These are phyloP conservation scores for Viola odorata DNA, from an alignment of 345 rosid genomes.

Conservation along the genomic window DNA sequence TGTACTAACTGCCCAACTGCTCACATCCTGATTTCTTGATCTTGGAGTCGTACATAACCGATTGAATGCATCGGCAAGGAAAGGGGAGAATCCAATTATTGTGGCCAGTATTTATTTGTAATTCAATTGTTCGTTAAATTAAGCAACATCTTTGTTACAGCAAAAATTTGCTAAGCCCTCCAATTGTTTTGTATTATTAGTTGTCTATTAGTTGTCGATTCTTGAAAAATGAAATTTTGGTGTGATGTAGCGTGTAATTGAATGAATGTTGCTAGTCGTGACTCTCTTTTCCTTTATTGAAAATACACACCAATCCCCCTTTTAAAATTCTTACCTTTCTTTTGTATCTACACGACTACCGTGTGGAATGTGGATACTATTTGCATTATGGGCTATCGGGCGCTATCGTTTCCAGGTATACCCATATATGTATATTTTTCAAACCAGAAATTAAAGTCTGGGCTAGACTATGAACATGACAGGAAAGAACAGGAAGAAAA, in stretches of 20 bases:
- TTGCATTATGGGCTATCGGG: too few species aligned
- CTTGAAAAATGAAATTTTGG: constrained; percentile 27
- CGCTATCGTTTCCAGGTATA: too few species aligned
- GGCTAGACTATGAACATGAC: too few species aligned
- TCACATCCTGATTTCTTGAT: constrained; percentile 7
- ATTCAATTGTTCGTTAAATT: constrained; percentile 20
- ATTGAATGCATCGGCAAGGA: not conserved
- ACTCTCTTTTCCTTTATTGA: too few species aligned
- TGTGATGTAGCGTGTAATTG: not conserved
- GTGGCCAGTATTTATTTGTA: constrained; percentile 10
- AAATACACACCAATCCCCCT: too few species aligned
- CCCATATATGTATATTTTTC: too few species aligned
- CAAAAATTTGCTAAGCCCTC: constrained; percentile 20
- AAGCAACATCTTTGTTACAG: constrained; percentile 4
- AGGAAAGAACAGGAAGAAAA: too few species aligned
- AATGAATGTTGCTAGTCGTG: too few species aligned
- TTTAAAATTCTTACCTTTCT: too few species aligned
- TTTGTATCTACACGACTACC: not conserved
- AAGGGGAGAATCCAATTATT: constrained; percentile 15
- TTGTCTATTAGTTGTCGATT: constrained; percentile 28
- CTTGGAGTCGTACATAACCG: constrained; percentile 5
- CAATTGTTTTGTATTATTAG: constrained; percentile 28
- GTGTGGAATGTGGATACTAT: not conserved
- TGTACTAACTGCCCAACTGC: constrained; percentile 4
- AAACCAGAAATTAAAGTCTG: too few species aligned